Evolutionary conservation across 495 filamentous ascomycete genomes (phyloP).

Genomic region (Acidomyces sp.): DNA sequence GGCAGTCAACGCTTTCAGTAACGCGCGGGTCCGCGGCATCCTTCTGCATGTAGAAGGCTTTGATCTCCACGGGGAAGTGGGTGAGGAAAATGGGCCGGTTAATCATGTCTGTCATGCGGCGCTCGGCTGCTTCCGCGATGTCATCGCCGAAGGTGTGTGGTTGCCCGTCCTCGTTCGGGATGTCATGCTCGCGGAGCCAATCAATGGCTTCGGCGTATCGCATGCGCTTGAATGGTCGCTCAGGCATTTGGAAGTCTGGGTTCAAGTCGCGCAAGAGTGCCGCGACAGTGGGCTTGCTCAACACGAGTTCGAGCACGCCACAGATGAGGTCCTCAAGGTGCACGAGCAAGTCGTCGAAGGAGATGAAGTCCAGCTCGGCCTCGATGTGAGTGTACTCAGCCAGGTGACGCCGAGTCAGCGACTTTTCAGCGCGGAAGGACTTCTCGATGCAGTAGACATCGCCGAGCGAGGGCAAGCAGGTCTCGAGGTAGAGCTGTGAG

Average conservation of each 20-base stretch:
- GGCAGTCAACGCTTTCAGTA: conserved; percentile 88
- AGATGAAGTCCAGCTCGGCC: conserved; percentile 92
- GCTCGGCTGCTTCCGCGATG: conserved; percentile 95
- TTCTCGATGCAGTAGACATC: conserved; percentile 97
- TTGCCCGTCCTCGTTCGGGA: conserved; percentile 82
- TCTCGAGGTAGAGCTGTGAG: conserved; percentile 96
- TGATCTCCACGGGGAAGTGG: conserved; percentile 94
- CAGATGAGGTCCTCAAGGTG: conserved; percentile 86
- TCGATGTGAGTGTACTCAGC: conserved; percentile 97
- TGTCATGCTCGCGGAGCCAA: conserved; percentile 80
- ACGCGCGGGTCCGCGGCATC: conserved; percentile 68
- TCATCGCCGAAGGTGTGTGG: conserved; percentile 90
- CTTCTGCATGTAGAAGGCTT: conserved; percentile 99
- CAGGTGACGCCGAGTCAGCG: conserved; percentile 82
- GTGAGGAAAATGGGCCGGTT: conserved; percentile 91
- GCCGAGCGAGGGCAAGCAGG: conserved; percentile 75
- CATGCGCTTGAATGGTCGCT: conserved; percentile 89
- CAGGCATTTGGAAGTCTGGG: conserved; percentile 68
- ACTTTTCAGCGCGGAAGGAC: conserved; percentile 96
- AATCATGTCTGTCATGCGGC: conserved; percentile 92
- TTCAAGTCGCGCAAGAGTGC: conserved; percentile 70
- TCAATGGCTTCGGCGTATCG: conserved; percentile 85
- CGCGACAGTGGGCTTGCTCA: conserved; percentile 58
- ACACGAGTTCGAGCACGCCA: conserved; percentile 62
- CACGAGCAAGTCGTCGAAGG: conserved; percentile 78